phyloP scores from a whole-genome alignment of 495 filamentous ascomycete genomes.

The Tuber umbilicatum region DNA sequence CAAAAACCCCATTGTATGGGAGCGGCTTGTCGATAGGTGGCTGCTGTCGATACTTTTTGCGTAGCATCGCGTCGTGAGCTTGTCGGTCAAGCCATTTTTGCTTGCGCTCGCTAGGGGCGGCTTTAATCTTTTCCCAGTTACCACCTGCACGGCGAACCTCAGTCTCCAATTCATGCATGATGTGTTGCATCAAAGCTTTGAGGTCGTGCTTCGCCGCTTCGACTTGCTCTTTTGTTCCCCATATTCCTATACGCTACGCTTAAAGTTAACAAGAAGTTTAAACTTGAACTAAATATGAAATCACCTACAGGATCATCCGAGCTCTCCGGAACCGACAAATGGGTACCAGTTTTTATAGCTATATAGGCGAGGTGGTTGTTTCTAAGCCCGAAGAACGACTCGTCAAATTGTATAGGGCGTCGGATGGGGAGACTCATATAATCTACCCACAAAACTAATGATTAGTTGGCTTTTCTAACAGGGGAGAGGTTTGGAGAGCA shows the following conservation, averaged over 20 bases:
- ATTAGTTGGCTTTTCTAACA: slow-evolving; percentile 3
- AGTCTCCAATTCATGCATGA: slow-evolving; percentile 26
- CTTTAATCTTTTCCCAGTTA: slow-evolving; percentile 30
- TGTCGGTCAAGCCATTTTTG: slow-evolving; percentile 26
- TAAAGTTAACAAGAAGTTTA: slow-evolving; percentile 3
- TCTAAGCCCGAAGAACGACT: slow-evolving; percentile 27
- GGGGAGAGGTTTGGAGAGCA: neutral
- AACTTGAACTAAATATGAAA: neutral
- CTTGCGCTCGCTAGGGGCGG: slow-evolving; percentile 27
- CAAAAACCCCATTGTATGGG: slow-evolving; percentile 31
- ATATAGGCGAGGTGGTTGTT: slow-evolving; percentile 33
- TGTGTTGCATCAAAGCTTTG: slow-evolving; percentile 24
- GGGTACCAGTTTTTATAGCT: slow-evolving; percentile 35
- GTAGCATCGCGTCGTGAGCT: slow-evolving; percentile 5
- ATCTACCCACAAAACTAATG: slow-evolving; percentile 4
- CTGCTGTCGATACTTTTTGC: slow-evolving; percentile 23
- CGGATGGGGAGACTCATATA: slow-evolving; percentile 24
- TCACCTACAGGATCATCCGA: slow-evolving; percentile 23
- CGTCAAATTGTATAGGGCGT: slow-evolving; percentile 30
- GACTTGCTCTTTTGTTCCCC: slow-evolving; percentile 34
- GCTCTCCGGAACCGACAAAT: slow-evolving; percentile 24
- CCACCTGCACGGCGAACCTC: neutral
- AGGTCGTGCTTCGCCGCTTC: slow-evolving; percentile 31
- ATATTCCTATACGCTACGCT: slow-evolving; percentile 28
- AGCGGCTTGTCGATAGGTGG: slow-evolving; percentile 17